Evolutionary conservation across 352 stramenopile genomes (phyloP), one percentile per base, ranked within the genome.

Genomic region (Phytophthora sp.): DNA sequence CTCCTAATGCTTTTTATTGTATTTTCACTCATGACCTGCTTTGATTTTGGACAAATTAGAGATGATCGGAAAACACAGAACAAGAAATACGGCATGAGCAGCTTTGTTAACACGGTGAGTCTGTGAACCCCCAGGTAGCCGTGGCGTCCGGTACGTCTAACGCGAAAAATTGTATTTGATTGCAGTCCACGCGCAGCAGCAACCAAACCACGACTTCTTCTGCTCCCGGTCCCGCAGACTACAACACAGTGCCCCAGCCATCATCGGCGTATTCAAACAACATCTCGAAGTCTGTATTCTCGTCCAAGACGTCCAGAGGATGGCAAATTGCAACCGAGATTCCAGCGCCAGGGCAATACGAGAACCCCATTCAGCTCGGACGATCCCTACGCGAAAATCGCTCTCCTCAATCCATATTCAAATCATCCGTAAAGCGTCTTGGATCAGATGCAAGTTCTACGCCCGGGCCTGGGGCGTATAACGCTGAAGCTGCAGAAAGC

Each of bases 271-370:
- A 82, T 35, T 63, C 74, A 11, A 76, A 83, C 36, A 91, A 91
- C 47, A 71, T 87, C 12, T 80, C 76, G 4, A 80, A 80, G 21
- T 77, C 80, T 0, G 82, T 78, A 20, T 93, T 91, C 60, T 73
- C 75, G 15, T 93, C 82, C 16, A 89, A 89, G 50, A 82, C 74
- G 27, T 66, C 72, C 15, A 76, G 83, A 36, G 83, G 82, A 15
- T 91, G 86, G 57, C 66, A 71, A 44, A 75, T 83, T 21, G 39
- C 57, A 6, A 56, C 55, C 3, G 81, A 91, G 11, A 65, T 74
- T 15, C 81, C 82, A 21, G 82, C 82, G 4, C 85, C 85, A 44
- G 85, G 82, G 8, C 85, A 93, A 33, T 91, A 93, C 47, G 76
- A 93, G 23, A 88, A 88, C 51, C 73, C 71, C 18, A 74, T 87